Evolutionary conservation across 2,329 filamentous ascomycete species (phyloP).

Genomic region (Clarireedia hainanense): DNA sequence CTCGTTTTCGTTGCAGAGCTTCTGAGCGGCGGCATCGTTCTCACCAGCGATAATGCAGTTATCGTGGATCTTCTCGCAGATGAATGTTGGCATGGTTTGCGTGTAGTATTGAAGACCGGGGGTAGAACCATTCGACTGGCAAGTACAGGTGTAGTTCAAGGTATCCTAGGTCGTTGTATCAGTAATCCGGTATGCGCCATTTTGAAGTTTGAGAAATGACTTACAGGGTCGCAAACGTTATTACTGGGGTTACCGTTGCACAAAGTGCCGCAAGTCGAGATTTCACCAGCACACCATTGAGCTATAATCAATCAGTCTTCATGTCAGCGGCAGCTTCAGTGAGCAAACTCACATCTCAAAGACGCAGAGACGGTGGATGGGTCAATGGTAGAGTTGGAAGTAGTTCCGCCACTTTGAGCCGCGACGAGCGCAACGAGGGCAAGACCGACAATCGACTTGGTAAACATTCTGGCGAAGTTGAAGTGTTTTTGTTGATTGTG

Average conservation of each 20-base stretch:
- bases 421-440: slow-evolving; percentile 22
- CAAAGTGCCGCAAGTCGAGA: slow-evolving; percentile 51
- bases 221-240: slow-evolving; percentile 51
- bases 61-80: slow-evolving; percentile 45
- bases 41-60: slow-evolving; percentile 40
- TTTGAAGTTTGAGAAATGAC: slow-evolving; percentile 21
- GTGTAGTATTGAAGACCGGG: slow-evolving; percentile 49
- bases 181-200: not conserved
- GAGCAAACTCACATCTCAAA: slow-evolving; percentile 18
- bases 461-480: slow-evolving; percentile 23
- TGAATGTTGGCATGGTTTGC: slow-evolving; percentile 51
- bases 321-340: not conserved
- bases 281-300: slow-evolving; percentile 51
- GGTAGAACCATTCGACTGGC: slow-evolving; percentile 41
- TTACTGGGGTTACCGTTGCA: slow-evolving; percentile 41
- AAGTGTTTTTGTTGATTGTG: not conserved
- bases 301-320: slow-evolving; percentile 28
- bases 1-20: slow-evolving; percentile 36
- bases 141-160: slow-evolving; percentile 49
- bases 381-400: slow-evolving; percentile 23
- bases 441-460: slow-evolving; percentile 22
- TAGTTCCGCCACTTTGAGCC: slow-evolving; percentile 12
- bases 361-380: slow-evolving; percentile 14
- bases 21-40: slow-evolving; percentile 38
- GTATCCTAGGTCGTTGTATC: slow-evolving; percentile 30